Evolutionary conservation across 208 protist genomes (phyloP), one percentile per base, ranked within the genome.

Genomic region (Trypanosoma boissoni): DNA sequence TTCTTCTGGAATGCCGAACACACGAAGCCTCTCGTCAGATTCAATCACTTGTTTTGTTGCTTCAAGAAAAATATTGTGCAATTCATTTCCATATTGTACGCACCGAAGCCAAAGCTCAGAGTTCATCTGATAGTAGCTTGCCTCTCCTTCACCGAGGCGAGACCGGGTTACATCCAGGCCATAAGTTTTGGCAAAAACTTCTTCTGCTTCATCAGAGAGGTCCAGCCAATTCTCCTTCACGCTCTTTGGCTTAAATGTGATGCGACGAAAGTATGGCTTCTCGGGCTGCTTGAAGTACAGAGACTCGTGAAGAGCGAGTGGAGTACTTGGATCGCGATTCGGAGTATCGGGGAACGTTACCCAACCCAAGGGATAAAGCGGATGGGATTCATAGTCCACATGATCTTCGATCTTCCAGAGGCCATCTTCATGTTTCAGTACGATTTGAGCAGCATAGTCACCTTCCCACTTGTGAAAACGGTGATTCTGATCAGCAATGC

Each of bases 401-500:
- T 85, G 72, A 68, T 92, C 79, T 26, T 87, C 65, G 48, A 95
- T 76, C 14, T 58, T 86, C 72, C 76, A 95, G 24, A 73, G 51
- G n/a, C 79, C 76, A 43, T 60, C 66, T 54, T 68, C 77, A 64
- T 78, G 60, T 29, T 73, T 61, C 24, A 95, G 64, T 51, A 51
- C 58, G 28, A 95, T 44, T 53, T 75, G 71, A 63, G 78, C 83
- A 14, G 74, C 54, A 61, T 88, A 86, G 37, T 72, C 36, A 4
- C 70, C 63, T 24, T 75, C 54, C 86, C 88, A 95, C 61, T 90
- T 86, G 67, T 87, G 72, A 62, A 92, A 95, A 48, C 73, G 72
- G 56, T 86, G 82, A 73, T 95, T 92, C 68, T 95, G 88, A 49
- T 95, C 88, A 1, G 82, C 84, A 24, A 95, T 74, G 37, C 78